Percentiles rank a stretch among this genome's conserved stretches.
Evolutionary conservation across 2,329 filamentous ascomycete species (phyloP).

Genomic region (Fusarium globosum): DNA sequence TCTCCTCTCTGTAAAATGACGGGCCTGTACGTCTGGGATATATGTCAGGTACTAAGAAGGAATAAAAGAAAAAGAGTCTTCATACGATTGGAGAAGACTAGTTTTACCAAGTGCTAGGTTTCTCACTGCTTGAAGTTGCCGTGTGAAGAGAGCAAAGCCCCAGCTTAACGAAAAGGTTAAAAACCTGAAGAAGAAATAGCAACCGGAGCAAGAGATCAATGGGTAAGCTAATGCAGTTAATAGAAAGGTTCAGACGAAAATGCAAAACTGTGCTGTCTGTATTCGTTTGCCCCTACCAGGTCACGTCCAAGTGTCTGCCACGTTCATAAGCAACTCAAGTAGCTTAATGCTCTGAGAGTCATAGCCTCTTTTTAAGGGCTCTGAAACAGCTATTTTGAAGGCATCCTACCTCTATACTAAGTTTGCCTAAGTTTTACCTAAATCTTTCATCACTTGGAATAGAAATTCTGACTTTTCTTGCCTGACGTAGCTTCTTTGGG

Average conservation of each 20-base stretch:
- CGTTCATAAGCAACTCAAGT: neutral
- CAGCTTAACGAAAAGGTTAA: too few relatives aligned
- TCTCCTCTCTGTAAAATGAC: neutral
- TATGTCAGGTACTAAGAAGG: neutral
- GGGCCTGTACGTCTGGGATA: accelerated
- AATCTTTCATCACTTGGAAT: neutral
- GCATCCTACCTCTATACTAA: too few relatives aligned
- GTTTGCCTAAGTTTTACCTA: neutral
- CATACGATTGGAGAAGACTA: neutral
- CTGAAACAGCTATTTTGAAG: neutral
- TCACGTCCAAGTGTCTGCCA: neutral
- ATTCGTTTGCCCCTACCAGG: neutral
- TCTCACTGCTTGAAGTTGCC: neutral
- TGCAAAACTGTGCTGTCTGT: neutral
- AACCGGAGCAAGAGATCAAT: neutral
- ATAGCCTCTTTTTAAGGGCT: neutral
- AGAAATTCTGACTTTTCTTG: neutral
- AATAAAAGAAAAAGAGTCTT: neutral
- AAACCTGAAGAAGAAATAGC: neutral
- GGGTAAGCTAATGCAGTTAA: neutral
- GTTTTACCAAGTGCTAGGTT: accelerated
- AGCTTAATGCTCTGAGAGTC: neutral
- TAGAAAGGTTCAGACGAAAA: neutral
- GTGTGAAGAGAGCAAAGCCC: neutral
- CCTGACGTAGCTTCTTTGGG: neutral